A percentile compares a stretch with the other conserved stretches of the same genome.
phyloP scores from a whole-genome alignment of 495 filamentous ascomycete genomes.

The Penicillium coffeae region DNA sequence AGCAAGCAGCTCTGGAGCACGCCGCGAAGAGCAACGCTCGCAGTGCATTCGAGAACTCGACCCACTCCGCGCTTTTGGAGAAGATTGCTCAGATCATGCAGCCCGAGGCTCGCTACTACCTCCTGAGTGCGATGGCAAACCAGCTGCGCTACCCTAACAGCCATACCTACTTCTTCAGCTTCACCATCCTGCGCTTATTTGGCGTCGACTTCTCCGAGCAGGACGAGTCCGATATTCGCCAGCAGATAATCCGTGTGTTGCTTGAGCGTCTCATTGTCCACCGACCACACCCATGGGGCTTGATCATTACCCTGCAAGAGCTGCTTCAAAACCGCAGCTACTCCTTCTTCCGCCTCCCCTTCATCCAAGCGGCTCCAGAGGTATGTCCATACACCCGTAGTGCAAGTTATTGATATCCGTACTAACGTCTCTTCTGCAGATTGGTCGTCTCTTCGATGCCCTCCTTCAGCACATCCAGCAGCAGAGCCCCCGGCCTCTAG shows the following conservation, averaged over 20 bases:
- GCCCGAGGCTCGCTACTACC: slow-evolving; percentile 78
- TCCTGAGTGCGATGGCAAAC: slow-evolving; percentile 81
- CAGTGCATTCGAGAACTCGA: slow-evolving; percentile 65
- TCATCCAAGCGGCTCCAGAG: slow-evolving; percentile 83
- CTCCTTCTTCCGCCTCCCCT: slow-evolving; percentile 87
- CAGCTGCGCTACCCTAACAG: slow-evolving; percentile 87
- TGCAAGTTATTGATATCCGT: neutral
- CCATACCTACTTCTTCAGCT: slow-evolving; percentile 90
- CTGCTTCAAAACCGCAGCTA: slow-evolving; percentile 85
- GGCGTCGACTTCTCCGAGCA: slow-evolving; percentile 71
- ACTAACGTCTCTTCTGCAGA: slow-evolving; percentile 25
- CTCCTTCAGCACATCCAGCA: slow-evolving; percentile 50
- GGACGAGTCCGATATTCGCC: slow-evolving; percentile 75
- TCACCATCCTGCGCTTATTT: slow-evolving; percentile 82
- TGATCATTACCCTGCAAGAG: slow-evolving; percentile 87
- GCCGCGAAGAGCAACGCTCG: slow-evolving; percentile 53
- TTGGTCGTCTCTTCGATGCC: slow-evolving; percentile 48
- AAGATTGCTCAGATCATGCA: slow-evolving; percentile 67
- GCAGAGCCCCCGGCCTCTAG: slow-evolving; percentile 43
- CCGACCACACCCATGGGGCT: slow-evolving; percentile 93
- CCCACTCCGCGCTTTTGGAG: slow-evolving; percentile 71
- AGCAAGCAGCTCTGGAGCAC: slow-evolving; percentile 57
- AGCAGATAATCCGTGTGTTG: slow-evolving; percentile 84
- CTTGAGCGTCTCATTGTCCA: slow-evolving; percentile 84
- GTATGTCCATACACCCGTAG: slow-evolving; percentile 41